Evolutionary conservation across 192 early-diverging fungal species (phyloP).

Genomic region (Gonapodya sp.): DNA sequence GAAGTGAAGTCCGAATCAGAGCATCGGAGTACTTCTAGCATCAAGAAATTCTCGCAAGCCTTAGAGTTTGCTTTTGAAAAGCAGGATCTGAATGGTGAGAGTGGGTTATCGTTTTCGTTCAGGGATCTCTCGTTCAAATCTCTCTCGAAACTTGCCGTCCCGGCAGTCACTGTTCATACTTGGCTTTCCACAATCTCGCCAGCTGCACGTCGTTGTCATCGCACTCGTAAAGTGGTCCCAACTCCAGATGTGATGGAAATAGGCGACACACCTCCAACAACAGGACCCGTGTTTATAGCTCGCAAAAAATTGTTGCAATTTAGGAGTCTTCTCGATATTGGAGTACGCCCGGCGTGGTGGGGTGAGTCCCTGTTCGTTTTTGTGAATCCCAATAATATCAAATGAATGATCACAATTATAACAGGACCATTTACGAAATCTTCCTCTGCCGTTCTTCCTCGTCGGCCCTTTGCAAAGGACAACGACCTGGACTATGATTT

Average conservation of each 20-base stretch:
- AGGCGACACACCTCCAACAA: background rate
- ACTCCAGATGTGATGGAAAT: background rate
- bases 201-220: background rate
- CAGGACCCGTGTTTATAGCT: background rate
- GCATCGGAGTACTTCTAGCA: background rate
- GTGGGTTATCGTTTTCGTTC: background rate
- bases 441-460: background rate
- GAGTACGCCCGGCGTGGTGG: conserved; percentile 7
- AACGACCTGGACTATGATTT: background rate
- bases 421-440: background rate
- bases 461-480: conserved; percentile 1
- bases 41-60: background rate
- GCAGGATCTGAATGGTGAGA: background rate
- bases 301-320: conserved; percentile 6
- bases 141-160: no score
- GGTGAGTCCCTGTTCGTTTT: background rate
- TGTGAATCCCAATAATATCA: background rate
- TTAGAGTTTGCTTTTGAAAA: background rate
- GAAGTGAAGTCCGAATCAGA: background rate
- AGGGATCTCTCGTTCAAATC: no score
- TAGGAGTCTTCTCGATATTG: background rate
- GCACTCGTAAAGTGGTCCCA: background rate
- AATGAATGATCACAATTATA: background rate
- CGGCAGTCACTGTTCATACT: background rate
- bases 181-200: background rate